Evolutionary conservation across 805 yeast genomes (phyloP), one percentile per base, ranked within the genome.

Genomic region (Saccharomycopsis sp.): DNA sequence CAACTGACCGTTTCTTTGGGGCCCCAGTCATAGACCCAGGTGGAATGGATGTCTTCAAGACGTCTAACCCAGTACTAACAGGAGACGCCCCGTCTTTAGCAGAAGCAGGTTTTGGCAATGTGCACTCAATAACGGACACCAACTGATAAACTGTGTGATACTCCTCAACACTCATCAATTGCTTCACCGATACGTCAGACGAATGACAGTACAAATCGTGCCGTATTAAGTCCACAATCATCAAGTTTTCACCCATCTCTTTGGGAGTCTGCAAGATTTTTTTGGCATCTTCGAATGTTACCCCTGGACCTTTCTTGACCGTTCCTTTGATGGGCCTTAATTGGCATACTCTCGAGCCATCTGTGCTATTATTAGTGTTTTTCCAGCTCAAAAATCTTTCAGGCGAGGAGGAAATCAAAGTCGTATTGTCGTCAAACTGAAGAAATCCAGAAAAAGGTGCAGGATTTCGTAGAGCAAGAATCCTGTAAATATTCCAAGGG

Each of bases 21-120:
- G 99, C 99, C 2, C 99, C 99, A 0, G 99, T 94, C 99, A 94
- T 94, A 0, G 98, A 92, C 0, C 99, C 99, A 0, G 99, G 97
- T 2, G 99, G 99, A 40, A 95, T 73, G 0, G 97, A 83, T 59
- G 82, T 82, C 20, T 82, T 79, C 12, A 94, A 23, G 9, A 23
- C 53, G 29, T 51, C 53, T 51, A 23, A 8, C 4, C 34, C 40
- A 29, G 20, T 24, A 15, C 21, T 24, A 1, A 65, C 72, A 9
- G 59, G 1, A 21, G 23, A 12, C 24, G 12, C 51, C n/a, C n/a
- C n/a, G n/a, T n/a, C n/a, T n/a, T n/a, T n/a, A n/a, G 9, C 37
- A 29, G 12, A 12, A 29, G 37, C 37, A 7, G 9, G 5, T 16
- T 60, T 63, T 14, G 65, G 62, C 24, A 85, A 70, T 20, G 73